Percentiles rank a stretch among this genome's conserved stretches.
These are phyloP conservation scores for Penicillium crystallinum DNA, from an alignment of 495 filamentous ascomycete genomes.

Conservation along the genomic window DNA sequence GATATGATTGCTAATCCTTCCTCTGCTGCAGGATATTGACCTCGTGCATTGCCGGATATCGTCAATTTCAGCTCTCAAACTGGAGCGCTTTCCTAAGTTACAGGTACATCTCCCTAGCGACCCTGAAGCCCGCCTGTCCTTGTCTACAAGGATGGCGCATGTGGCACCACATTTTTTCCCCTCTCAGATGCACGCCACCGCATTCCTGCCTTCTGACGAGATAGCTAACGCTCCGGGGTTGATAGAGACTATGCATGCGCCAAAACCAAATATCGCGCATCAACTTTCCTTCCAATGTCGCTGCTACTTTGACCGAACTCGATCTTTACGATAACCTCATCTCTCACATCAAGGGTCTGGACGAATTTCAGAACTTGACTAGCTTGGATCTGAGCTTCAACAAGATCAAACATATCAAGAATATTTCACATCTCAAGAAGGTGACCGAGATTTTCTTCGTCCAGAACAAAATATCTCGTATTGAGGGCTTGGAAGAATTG, in stretches of 20 bases:
- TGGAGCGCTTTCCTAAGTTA: slow-evolving; percentile 77
- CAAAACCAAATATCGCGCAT: slow-evolving; percentile 86
- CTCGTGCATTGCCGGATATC: slow-evolving; percentile 78
- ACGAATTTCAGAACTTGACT: slow-evolving; percentile 66
- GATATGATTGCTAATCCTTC: slow-evolving; percentile 10
- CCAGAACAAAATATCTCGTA: slow-evolving; percentile 84
- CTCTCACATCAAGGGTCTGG: slow-evolving; percentile 76
- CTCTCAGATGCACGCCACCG: not conserved
- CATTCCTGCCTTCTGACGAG: not conserved
- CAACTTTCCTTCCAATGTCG: slow-evolving; percentile 57
- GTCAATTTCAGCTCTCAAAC: slow-evolving; percentile 68
- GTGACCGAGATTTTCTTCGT: slow-evolving; percentile 88
- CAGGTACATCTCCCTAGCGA: slow-evolving; percentile 37
- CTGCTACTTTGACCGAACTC: slow-evolving; percentile 66
- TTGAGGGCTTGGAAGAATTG: slow-evolving; percentile 79
- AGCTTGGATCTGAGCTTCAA: slow-evolving; percentile 94
- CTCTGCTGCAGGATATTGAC: slow-evolving; percentile 68
- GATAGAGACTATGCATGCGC: slow-evolving; percentile 77
- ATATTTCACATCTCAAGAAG: slow-evolving; percentile 70
- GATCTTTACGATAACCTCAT: slow-evolving; percentile 99
- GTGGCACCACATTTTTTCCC: not conserved
- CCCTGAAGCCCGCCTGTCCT: not conserved
- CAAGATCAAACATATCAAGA: slow-evolving; percentile 98
- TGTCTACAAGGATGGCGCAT: not conserved
- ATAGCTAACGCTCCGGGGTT: slow-evolving; percentile 4